Evolutionary conservation across 352 stramenopile genomes (phyloP).

Genomic region (Globisporangium yorkense): DNA sequence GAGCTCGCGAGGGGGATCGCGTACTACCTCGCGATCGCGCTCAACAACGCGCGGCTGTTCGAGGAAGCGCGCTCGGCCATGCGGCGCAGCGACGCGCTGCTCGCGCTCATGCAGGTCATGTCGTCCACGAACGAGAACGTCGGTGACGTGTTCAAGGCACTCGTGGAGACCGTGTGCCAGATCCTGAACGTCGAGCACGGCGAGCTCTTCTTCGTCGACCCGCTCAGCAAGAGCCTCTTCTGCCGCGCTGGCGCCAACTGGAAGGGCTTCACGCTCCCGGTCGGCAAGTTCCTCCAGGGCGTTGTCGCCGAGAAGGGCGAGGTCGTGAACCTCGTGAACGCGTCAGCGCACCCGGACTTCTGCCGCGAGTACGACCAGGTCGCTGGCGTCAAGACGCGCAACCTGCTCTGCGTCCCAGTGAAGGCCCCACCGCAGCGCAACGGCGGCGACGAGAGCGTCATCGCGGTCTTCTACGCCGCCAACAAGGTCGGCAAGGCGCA

Average conservation of each 20-base stretch:
- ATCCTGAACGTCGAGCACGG: conserved; percentile 56
- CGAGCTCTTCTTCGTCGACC: conserved; percentile 75
- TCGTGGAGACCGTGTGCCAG: conserved; percentile 40
- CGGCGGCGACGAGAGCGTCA: conserved; percentile 56
- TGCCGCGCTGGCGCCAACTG: conserved; percentile 58
- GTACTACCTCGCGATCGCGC: conserved; percentile 57
- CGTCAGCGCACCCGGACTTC: conserved; percentile 54
- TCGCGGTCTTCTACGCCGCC: conserved; percentile 78
- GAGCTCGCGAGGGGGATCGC: conserved; percentile 55
- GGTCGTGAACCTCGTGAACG: conserved; percentile 51
- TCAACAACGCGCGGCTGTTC: conserved; percentile 65
- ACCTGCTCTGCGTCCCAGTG: conserved; percentile 69
- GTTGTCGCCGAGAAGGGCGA: conserved; percentile 57
- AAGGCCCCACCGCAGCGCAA: conserved; percentile 35
- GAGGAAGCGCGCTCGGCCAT: conserved; percentile 48
- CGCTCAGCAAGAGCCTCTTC: conserved; percentile 60
- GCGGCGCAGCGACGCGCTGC: conserved; percentile 57
- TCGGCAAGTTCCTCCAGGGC: conserved; percentile 66
- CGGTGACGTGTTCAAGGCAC: conserved; percentile 32
- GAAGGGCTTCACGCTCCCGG: conserved; percentile 61
- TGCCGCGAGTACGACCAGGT: conserved; percentile 58
- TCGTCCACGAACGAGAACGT: conserved; percentile 46
- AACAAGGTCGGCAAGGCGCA: conserved; percentile 52
- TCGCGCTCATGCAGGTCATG: conserved; percentile 53
- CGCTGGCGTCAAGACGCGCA: conserved; percentile 54